phyloP scores from a whole-genome alignment of 441 rosid species.

The Aquilaria agallochum region DNA sequence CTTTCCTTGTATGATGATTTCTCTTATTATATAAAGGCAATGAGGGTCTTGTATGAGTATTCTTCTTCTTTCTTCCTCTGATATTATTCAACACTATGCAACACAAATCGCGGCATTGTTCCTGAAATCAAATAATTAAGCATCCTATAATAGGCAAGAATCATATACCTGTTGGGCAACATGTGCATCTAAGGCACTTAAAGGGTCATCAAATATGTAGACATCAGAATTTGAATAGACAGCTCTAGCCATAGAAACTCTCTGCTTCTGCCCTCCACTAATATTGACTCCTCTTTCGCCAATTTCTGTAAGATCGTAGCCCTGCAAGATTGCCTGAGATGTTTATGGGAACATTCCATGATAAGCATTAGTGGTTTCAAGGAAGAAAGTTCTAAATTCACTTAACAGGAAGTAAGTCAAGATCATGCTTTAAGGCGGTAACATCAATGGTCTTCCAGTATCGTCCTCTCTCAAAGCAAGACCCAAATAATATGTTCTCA shows the following conservation, averaged over 20 bases:
- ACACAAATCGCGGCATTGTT: too few species aligned
- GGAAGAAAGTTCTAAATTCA: constrained; percentile 16
- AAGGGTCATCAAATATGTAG: constrained; percentile 94
- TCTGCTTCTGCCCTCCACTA: constrained; percentile 99
- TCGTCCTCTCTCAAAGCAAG: constrained; percentile 47
- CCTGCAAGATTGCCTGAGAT: constrained; percentile 40
- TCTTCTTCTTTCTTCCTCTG: too few species aligned
- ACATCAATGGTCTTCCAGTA: constrained; percentile 79
- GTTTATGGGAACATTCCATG: constrained; percentile 14
- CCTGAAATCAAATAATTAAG: neutral
- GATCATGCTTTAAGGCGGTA: constrained; percentile 86
- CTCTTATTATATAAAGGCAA: too few species aligned
- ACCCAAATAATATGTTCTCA: constrained; percentile 86
- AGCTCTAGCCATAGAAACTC: constrained; percentile 98
- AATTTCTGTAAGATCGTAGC: constrained; percentile 86
- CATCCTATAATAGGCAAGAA: neutral
- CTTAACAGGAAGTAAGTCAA: constrained; percentile 88
- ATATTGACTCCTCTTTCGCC: constrained; percentile 99
- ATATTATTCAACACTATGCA: too few species aligned
- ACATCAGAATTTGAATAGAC: constrained; percentile 89
- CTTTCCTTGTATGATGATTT: too few species aligned
- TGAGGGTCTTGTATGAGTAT: too few species aligned
- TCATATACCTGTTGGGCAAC: constrained; percentile 77
- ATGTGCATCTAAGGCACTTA: constrained; percentile 97
- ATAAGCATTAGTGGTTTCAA: constrained; percentile 9